A percentile compares a stretch with the other conserved stretches of the same genome.
Evolutionary conservation across 768 basidiomycete species (phyloP).

Genomic region (Podaxis sp.): DNA sequence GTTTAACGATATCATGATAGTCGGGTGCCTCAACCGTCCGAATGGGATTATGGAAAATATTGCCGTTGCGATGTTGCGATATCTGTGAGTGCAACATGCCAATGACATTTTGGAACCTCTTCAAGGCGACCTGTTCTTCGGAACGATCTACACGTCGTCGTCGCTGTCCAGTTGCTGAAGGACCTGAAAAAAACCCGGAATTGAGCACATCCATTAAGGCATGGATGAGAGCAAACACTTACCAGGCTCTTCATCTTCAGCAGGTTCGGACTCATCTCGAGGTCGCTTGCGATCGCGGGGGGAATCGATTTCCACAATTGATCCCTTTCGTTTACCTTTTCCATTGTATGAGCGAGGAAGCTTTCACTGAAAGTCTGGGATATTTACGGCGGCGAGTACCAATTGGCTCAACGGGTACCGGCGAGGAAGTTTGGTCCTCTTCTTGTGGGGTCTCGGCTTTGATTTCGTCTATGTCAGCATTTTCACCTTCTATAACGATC

Average conservation of each 20-base stretch:
- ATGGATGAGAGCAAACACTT: slow-evolving; percentile 7
- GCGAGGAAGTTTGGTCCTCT: slow-evolving; percentile 30
- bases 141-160: slow-evolving; percentile 29
- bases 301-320: slow-evolving; percentile 47
- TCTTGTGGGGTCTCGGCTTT: slow-evolving; percentile 31
- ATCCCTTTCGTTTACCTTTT: slow-evolving; percentile 66
- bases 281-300: slow-evolving; percentile 53
- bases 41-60: slow-evolving; percentile 90
- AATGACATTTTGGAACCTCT: slow-evolving; percentile 81
- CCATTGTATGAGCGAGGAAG: background rate
- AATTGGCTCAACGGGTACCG: slow-evolving; percentile 21
- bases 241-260: slow-evolving; percentile 65
- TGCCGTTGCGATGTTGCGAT: slow-evolving; percentile 82
- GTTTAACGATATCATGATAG: slow-evolving; percentile 88
- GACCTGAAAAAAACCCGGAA: background rate
- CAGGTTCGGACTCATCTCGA: slow-evolving; percentile 68
- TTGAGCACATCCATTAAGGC: slow-evolving; percentile 11
- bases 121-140: slow-evolving; percentile 54
- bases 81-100: slow-evolving; percentile 79
- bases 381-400: slow-evolving; percentile 29
- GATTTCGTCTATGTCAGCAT: slow-evolving; percentile 25
- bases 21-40: slow-evolving; percentile 86
- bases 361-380: slow-evolving; percentile 10
- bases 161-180: slow-evolving; percentile 3
- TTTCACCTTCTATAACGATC: slow-evolving; percentile 22